Base-by-base conservation (phyloP, 2,329 filamentous ascomycete genomes). In the Polychaeton citri region DNA sequence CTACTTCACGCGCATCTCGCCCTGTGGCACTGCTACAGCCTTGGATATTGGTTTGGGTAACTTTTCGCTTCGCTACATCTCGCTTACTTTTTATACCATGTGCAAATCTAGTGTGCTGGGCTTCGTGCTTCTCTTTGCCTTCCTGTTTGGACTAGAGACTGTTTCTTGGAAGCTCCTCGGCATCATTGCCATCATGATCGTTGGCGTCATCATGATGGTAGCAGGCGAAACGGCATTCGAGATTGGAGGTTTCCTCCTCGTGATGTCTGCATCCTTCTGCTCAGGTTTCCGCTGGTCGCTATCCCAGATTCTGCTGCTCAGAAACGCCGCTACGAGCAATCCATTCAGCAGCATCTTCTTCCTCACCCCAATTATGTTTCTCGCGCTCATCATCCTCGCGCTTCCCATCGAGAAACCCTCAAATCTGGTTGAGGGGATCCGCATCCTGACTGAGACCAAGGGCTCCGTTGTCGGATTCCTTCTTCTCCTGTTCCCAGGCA, bases 1-100 rank as follows among this genome's bases (percentile, higher is more conserved):
- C 64, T 98, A 96, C 58, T 62, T 95, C 21, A 92, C 85, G 8
- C 76, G 90, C 43, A 83, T 98, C 45, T 82, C 83, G 2, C 90
- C 90, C 2, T 96, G 90, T 55, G 90, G 88, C 47, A 76, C 79
- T 30, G 87, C 90, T 5, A 98, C 90, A 1, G 90, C 88, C 9
- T 71, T 98, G 40, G 90, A 98, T 57, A 94, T 98, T 59, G 90
- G 90, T 10, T 64, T 98, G 39, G 90, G 90, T 44, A 98, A 98
- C 55, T 94, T 85, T 59, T 93, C 85, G 36, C 69, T 98, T 49
- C 90, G 88, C 60, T 95, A 92, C 58, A 96, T 98, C 50, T 87
- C 84, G 30, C 74, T 98, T 47, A 95, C 88, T 7, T 98, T 98
- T 58, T 93, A 94, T 62, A 98, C 90, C 40, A 96, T 98, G 90